Conservation (phyloP, 306 rosid genomes). For the Urtica urens region DNA sequence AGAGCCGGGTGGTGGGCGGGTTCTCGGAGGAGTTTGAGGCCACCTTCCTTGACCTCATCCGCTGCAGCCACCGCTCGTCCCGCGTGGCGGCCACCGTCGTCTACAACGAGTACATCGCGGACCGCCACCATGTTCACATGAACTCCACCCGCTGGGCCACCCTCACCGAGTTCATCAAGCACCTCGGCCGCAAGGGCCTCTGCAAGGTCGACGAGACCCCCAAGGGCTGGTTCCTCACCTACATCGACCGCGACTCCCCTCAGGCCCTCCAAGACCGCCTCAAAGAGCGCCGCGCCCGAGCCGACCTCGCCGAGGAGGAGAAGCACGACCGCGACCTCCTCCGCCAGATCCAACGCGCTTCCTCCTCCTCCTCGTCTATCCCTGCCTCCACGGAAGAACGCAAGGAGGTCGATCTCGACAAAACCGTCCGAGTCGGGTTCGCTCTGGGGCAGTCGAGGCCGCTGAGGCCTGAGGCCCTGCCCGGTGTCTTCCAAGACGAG, state of each 20-base stretch:
- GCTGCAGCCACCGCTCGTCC: constrained; percentile 76
- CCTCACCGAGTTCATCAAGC: constrained; percentile 71
- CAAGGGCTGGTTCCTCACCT: constrained; percentile 95
- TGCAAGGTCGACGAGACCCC: constrained; percentile 92
- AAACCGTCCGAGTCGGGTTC: constrained; percentile 64
- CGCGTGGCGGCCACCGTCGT: constrained; percentile 89
- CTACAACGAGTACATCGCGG: constrained; percentile 75
- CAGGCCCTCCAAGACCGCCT: constrained; percentile 68
- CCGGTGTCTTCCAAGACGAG: no score
- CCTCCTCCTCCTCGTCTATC: constrained; percentile 16
- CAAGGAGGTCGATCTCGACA: constrained; percentile 47
- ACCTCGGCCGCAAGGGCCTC: constrained; percentile 69
- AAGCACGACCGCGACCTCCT: constrained; percentile 46
- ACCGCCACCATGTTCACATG: constrained; percentile 81
- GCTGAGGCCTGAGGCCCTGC: no score
- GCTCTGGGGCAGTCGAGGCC: constrained; percentile 47
- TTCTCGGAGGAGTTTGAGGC: constrained; percentile 72
- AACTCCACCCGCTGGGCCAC: constrained; percentile 78
- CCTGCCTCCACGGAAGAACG: no score
- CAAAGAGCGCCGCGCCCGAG: constrained; percentile 57
- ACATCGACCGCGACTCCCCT: constrained; percentile 64
- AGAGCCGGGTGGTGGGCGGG: constrained; percentile 58
- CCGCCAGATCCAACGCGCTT: constrained; percentile 85
- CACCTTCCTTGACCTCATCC: constrained; percentile 67
- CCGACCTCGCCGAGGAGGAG: constrained; percentile 74